A percentile compares a stretch with the other conserved stretches of the same genome.
phyloP scores from a whole-genome alignment of 495 filamentous ascomycete species.

The Hypoxylon intermedium region DNA sequence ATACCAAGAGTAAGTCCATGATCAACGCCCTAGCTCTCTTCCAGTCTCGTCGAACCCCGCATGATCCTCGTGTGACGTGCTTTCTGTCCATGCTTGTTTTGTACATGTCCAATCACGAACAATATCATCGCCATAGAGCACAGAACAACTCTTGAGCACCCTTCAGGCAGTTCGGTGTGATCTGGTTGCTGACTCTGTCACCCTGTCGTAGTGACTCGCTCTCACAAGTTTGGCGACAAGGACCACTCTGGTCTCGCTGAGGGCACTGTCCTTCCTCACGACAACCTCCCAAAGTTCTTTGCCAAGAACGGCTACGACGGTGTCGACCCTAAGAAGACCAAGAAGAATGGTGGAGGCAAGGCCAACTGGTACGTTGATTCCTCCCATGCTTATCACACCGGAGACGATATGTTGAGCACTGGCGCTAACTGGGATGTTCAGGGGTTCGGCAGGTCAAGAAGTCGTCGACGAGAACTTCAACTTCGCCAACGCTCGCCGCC shows the following conservation, averaged over 20 bases:
- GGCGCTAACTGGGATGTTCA: conserved; percentile 43
- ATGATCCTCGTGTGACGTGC: conserved; percentile 28
- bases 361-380: conserved; percentile 80
- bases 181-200: conserved; percentile 29
- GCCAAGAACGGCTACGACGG: conserved; percentile 84
- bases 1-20: conserved; percentile 36
- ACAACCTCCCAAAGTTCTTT: conserved; percentile 88
- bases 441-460: conserved; percentile 86
- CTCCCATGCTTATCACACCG: background rate
- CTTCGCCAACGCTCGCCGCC: conserved; percentile 84
- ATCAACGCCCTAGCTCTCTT: background rate
- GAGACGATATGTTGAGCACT: background rate
- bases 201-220: conserved; percentile 80
- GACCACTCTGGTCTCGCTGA: conserved; percentile 74
- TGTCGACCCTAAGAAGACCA: conserved; percentile 86
- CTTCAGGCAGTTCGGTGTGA: conserved; percentile 8
- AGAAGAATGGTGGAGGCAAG: conserved; percentile 94
- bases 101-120: conserved; percentile 13
- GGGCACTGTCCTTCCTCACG: conserved; percentile 67
- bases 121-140: conserved; percentile 14
- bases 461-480: conserved; percentile 80
- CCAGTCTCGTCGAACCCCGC: conserved; percentile 15
- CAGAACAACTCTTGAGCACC: background rate
- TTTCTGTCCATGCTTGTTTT: background rate
- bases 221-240: conserved; percentile 90